phyloP scores from a whole-genome alignment of 2,329 filamentous ascomycete species.

The Diaporthe citriasiana region DNA sequence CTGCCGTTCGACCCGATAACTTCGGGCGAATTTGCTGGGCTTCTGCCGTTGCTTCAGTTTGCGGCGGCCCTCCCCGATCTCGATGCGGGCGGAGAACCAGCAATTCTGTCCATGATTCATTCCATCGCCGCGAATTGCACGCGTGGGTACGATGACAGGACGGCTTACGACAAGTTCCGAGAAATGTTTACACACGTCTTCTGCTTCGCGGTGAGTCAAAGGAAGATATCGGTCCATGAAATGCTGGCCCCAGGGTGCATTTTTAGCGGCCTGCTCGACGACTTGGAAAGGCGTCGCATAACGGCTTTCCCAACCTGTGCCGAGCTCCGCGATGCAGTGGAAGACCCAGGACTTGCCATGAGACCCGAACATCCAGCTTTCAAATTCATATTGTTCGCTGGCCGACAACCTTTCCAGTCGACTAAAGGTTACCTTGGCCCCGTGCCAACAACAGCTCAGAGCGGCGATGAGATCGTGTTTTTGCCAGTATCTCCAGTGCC shows the following conservation, averaged over 20 bases:
- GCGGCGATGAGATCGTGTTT: too few species aligned
- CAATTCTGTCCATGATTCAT: neutral
- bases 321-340: neutral
- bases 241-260: neutral
- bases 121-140: neutral
- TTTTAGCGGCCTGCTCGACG: neutral
- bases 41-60: neutral
- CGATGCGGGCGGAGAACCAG: neutral
- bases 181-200: neutral
- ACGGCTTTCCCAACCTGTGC: neutral
- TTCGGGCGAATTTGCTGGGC: neutral
- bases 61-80: neutral
- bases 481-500: too few species aligned
- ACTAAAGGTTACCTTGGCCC: too few species aligned
- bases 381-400: too few species aligned
- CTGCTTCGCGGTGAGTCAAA: neutral
- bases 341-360: too few species aligned
- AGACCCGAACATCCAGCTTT: too few species aligned
- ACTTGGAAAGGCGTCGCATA: neutral
- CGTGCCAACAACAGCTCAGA: too few species aligned
- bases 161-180: neutral
- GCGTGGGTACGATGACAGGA: neutral
- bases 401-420: too few species aligned
- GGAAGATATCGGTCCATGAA: neutral
- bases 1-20: neutral